These are phyloP conservation scores for Phlyctochytrium bullatum DNA, from an alignment of 192 early-diverging fungal species.

Conservation along the genomic window DNA sequence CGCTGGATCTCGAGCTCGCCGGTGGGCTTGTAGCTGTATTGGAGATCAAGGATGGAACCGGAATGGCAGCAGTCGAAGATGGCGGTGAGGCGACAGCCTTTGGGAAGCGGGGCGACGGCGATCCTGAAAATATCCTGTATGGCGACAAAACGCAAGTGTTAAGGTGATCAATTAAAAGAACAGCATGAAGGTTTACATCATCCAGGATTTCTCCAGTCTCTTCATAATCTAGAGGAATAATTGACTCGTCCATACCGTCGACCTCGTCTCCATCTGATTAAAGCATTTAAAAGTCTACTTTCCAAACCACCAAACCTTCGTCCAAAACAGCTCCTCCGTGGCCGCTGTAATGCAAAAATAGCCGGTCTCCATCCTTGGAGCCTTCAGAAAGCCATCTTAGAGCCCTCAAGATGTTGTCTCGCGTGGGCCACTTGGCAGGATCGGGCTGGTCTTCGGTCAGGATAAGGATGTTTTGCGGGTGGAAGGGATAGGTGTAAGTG, in stretches of 20 bases:
- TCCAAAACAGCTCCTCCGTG: constrained; percentile 33
- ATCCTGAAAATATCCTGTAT: constrained; percentile 33
- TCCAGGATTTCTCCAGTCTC: constrained; percentile 43
- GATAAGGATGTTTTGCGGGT: constrained; percentile 22
- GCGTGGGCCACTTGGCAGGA: constrained; percentile 33
- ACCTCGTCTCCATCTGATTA: constrained; percentile 38
- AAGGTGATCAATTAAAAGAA: constrained; percentile 7
- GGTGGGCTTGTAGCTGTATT: constrained; percentile 42
- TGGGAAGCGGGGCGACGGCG: constrained; percentile 32
- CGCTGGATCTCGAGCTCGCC: constrained; percentile 41
- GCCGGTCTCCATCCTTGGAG: constrained; percentile 35
- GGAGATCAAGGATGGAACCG: constrained; percentile 44
- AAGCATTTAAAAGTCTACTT: neutral
- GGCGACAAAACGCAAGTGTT: neutral
- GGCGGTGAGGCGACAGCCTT: constrained; percentile 34
- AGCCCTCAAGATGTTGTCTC: constrained; percentile 38
- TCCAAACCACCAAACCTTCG: neutral
- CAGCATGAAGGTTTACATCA: constrained; percentile 53
- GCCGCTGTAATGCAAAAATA: constrained; percentile 50
- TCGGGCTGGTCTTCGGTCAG: constrained; percentile 44
- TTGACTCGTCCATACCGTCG: constrained; percentile 46
- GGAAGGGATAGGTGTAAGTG: constrained; percentile 31
- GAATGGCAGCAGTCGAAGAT: constrained; percentile 53
- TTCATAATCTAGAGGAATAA: constrained; percentile 47
- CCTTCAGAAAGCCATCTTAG: constrained; percentile 41